Evolutionary conservation across 495 filamentous ascomycete genomes (phyloP).

Genomic region (Penicillium paxilli): DNA sequence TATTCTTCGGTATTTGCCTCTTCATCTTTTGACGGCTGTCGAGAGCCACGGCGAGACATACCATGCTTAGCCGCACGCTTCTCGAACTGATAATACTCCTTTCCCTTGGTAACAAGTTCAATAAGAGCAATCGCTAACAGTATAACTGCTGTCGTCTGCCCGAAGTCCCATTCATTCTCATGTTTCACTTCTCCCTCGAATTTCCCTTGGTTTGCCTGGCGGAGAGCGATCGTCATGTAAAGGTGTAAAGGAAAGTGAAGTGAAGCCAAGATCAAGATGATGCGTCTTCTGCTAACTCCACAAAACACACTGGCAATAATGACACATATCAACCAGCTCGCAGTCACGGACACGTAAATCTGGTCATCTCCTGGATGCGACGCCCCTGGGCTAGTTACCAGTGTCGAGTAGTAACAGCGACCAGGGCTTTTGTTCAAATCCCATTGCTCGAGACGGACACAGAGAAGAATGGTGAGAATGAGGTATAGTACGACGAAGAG

Average conservation of each 20-base stretch:
- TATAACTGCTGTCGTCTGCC: constrained; percentile 36
- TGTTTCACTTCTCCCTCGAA: constrained; percentile 26
- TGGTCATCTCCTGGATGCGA: constrained; percentile 27
- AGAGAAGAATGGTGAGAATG: constrained; percentile 31
- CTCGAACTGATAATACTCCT: constrained; percentile 32
- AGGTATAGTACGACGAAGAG: constrained; percentile 29
- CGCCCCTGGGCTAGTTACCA: constrained; percentile 15
- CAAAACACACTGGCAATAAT: constrained; percentile 27
- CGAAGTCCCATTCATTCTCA: constrained; percentile 40
- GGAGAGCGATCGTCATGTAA: constrained; percentile 36
- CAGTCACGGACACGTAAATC: constrained; percentile 30
- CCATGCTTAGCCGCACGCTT: constrained; percentile 11
- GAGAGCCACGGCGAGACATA: neutral
- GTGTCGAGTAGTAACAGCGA: constrained; percentile 27
- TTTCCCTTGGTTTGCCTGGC: constrained; percentile 28
- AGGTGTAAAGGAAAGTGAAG: constrained; percentile 38
- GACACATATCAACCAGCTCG: constrained; percentile 29
- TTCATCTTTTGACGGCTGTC: neutral
- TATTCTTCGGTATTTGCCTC: neutral
- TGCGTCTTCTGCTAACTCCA: constrained; percentile 20
- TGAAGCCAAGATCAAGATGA: constrained; percentile 22
- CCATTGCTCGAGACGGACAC: constrained; percentile 30
- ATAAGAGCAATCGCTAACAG: constrained; percentile 28
- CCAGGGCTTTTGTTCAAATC: constrained; percentile 19
- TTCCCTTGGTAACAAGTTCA: constrained; percentile 23